phyloP scores from a whole-genome alignment of 805 yeast genomes.

The Metschnikowia similis region DNA sequence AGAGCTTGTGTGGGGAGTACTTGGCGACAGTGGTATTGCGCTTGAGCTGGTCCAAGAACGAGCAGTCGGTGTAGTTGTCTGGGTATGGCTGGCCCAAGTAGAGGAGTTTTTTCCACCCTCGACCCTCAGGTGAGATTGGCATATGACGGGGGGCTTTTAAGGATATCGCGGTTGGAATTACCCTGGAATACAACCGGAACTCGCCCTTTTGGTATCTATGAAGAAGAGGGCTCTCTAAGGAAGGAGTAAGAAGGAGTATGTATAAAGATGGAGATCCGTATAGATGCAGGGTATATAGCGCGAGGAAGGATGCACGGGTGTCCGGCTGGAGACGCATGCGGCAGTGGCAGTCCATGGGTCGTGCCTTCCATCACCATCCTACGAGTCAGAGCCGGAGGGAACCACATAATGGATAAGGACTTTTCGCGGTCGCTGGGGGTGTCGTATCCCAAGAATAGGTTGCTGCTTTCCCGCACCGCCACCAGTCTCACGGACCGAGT shows the following conservation, averaged over 20 bases:
- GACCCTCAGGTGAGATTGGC: neutral
- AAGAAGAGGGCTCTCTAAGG: too few relatives aligned
- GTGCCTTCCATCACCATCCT: too few relatives aligned
- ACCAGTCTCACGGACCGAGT: constrained; percentile 17
- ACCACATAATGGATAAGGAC: neutral
- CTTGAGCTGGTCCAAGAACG: constrained; percentile 76
- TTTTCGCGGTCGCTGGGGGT: constrained; percentile 7
- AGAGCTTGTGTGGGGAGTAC: constrained; percentile 60
- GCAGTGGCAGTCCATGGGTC: too few relatives aligned
- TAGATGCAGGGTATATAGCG: too few relatives aligned
- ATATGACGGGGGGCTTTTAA: neutral
- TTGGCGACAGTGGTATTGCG: constrained; percentile 70
- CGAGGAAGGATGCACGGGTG: too few relatives aligned
- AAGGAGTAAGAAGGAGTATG: too few relatives aligned
- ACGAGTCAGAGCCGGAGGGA: neutral
- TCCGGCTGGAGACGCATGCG: too few relatives aligned
- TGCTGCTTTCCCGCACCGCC: constrained; percentile 15
- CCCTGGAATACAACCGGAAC: too few relatives aligned
- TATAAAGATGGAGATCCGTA: too few relatives aligned
- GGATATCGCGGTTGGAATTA: too few relatives aligned
- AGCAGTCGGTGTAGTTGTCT: constrained; percentile 82
- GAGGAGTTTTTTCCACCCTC: constrained; percentile 71
- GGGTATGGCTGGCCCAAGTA: constrained; percentile 86
- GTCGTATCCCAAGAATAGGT: constrained; percentile 3
- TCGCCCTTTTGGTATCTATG: too few relatives aligned